phyloP scores from a whole-genome alignment of 164 flowering plant species.

The Stephania cephalantha region DNA sequence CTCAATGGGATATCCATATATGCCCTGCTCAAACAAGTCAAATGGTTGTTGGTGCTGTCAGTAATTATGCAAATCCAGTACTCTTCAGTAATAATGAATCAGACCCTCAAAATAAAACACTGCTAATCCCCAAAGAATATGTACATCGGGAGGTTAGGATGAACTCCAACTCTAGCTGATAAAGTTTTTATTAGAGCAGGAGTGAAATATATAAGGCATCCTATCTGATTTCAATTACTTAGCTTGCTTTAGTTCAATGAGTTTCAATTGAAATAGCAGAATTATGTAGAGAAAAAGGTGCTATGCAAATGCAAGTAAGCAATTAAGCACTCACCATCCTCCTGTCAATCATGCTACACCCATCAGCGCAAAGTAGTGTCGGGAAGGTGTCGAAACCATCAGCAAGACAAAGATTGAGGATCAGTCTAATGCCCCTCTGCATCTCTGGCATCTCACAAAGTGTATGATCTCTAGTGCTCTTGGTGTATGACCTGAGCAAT shows the following conservation, averaged over 20 bases:
- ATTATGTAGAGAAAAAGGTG: neutral
- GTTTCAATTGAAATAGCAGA: no score
- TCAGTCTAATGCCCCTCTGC: conserved; percentile 33
- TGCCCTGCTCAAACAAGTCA: conserved; percentile 27
- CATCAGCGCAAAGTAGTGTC: conserved; percentile 37
- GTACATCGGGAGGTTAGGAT: neutral
- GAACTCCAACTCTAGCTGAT: neutral
- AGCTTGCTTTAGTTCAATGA: neutral
- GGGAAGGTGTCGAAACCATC: conserved; percentile 46
- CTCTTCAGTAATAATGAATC: no score
- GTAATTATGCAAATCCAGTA: neutral
- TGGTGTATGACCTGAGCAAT: conserved; percentile 29
- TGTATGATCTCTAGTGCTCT: conserved; percentile 24
- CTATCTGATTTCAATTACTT: no score
- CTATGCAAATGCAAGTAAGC: neutral
- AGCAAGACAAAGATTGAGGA: conserved; percentile 35
- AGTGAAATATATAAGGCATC: neutral
- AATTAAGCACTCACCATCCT: conserved; percentile 29
- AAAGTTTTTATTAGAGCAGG: neutral
- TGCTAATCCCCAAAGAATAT: neutral
- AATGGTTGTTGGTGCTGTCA: neutral
- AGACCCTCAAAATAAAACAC: no score
- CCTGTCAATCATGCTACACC: conserved; percentile 36
- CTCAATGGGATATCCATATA: conserved; percentile 42
- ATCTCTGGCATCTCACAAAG: conserved; percentile 28